Conservation (phyloP, 352 stramenopile genomes). For the Phytopythium montanum region DNA sequence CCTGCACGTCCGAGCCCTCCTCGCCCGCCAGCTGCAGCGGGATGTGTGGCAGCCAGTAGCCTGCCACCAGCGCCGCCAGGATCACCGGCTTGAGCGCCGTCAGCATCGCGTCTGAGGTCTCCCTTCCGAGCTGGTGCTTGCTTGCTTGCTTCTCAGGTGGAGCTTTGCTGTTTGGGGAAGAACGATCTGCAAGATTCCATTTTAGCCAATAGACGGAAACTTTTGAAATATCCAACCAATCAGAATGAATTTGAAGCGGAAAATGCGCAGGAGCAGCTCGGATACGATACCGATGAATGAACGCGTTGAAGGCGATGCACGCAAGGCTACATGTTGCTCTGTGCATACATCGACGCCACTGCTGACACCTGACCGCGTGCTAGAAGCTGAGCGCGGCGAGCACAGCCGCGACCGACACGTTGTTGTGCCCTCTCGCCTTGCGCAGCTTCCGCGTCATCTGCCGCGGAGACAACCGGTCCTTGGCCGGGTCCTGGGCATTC, state of each 20-base stretch:
- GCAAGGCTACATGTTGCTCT: not conserved
- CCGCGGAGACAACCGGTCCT: not conserved
- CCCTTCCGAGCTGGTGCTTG: no score
- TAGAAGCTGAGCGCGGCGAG: slow-evolving; percentile 30
- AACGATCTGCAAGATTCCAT: not conserved
- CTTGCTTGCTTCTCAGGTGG: not conserved
- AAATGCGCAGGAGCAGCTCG: slow-evolving; percentile 2
- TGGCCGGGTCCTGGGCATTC: not conserved
- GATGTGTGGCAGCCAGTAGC: slow-evolving; percentile 48
- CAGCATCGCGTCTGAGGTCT: slow-evolving; percentile 7
- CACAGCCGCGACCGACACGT: slow-evolving; percentile 40
- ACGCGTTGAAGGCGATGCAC: not conserved
- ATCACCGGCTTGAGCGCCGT: slow-evolving; percentile 36
- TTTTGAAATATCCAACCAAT: not conserved
- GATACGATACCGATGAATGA: no score
- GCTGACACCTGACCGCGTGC: not conserved
- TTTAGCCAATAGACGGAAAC: not conserved
- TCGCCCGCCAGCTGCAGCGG: slow-evolving; percentile 31
- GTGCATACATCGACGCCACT: not conserved
- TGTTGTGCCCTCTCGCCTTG: slow-evolving; percentile 27
- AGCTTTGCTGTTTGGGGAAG: not conserved
- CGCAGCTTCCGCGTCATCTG: slow-evolving; percentile 9
- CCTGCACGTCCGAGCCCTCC: slow-evolving; percentile 31
- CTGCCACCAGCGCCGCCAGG: slow-evolving; percentile 33
- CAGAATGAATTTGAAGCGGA: not conserved